A percentile compares a stretch with the other conserved stretches of the same genome.
phyloP scores from a whole-genome alignment of 179 eudicot species.

The Silene noctiflora region DNA sequence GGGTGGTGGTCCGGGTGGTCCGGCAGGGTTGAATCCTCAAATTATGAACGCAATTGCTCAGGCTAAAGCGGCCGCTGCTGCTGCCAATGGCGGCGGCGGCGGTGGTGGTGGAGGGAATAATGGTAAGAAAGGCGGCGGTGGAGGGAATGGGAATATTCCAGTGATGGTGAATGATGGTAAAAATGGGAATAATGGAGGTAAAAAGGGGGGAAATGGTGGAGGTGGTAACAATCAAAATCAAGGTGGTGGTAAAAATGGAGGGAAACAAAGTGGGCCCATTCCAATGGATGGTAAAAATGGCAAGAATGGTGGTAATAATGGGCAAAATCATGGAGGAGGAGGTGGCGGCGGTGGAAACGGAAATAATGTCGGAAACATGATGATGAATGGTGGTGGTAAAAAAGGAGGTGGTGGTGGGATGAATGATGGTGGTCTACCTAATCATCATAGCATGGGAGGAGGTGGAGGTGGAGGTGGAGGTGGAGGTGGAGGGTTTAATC shows the following conservation, averaged over 20 bases:
- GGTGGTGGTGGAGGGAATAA: conserved; percentile 19
- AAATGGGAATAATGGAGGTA: conserved; percentile 29
- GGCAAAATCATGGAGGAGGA: conserved; percentile 16
- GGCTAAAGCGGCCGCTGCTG: conserved; percentile 19
- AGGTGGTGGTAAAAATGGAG: conserved; percentile 32
- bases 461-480: conserved; percentile 12
- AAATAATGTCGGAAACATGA: conserved; percentile 20
- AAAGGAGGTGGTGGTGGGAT: conserved; percentile 36
- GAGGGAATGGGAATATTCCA: conserved; percentile 30
- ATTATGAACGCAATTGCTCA: conserved; percentile 30
- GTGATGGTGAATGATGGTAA: conserved; percentile 31
- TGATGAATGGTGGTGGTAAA: conserved; percentile 37
- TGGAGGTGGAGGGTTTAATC: conserved; percentile 21
- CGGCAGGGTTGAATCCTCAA: conserved; percentile 31
- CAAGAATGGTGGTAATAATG: conserved; percentile 26
- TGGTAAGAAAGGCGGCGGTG: conserved; percentile 25
- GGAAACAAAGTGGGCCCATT: conserved; percentile 18
- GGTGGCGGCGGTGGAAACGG: conserved; percentile 13
- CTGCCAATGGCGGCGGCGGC: neutral
- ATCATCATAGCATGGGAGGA: conserved; percentile 33
- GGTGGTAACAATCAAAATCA: conserved; percentile 32
- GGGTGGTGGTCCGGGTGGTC: conserved; percentile 19
- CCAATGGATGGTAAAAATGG: conserved; percentile 17
- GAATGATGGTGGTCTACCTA: conserved; percentile 29
- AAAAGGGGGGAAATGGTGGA: conserved; percentile 52